Evolutionary conservation across 2,329 filamentous ascomycete genomes (phyloP).

Genomic region (Claviceps digitariae): DNA sequence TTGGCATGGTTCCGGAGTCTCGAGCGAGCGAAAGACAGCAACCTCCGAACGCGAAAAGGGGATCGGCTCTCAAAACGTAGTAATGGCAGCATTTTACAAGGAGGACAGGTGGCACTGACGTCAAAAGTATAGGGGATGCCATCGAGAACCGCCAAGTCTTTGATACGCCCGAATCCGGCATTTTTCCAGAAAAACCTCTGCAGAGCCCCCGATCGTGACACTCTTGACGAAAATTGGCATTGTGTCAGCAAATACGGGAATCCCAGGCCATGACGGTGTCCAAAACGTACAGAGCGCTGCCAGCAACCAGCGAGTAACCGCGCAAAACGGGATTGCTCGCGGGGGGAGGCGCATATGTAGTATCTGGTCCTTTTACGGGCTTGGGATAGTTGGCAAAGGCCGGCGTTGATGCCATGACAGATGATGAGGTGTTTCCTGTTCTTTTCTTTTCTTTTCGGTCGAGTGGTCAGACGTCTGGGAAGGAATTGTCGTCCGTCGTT

Average conservation of each 20-base stretch:
- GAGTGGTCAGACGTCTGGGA: neutral
- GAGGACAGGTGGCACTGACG: slow-evolving; percentile 17
- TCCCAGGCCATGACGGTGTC: neutral
- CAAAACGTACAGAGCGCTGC: slow-evolving; percentile 6
- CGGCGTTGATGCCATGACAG: slow-evolving; percentile 1
- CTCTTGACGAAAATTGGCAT: slow-evolving; percentile 24
- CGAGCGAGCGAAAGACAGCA: neutral
- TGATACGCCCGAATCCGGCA: slow-evolving; percentile 40
- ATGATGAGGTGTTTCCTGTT: neutral
- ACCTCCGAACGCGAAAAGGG: too few relatives aligned
- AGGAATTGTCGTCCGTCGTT: neutral
- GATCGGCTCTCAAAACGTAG: too few relatives aligned
- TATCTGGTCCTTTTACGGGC: slow-evolving; percentile 20
- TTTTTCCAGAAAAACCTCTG: slow-evolving; percentile 58
- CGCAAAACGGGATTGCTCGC: slow-evolving; percentile 58
- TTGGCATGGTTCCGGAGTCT: neutral
- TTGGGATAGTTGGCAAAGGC: slow-evolving; percentile 30
- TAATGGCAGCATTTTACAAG: neutral
- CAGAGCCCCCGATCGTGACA: slow-evolving; percentile 45
- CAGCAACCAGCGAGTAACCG: slow-evolving; percentile 41
- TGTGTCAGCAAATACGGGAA: neutral
- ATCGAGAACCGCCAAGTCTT: slow-evolving; percentile 31
- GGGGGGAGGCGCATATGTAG: slow-evolving; percentile 19
- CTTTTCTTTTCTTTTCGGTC: neutral
- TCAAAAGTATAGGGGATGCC: slow-evolving; percentile 32